A percentile compares a stretch with the other conserved stretches of the same genome.
Evolutionary conservation across 1,139 yeast genomes (phyloP).

Genomic region (Zygoascus hellenicus): DNA sequence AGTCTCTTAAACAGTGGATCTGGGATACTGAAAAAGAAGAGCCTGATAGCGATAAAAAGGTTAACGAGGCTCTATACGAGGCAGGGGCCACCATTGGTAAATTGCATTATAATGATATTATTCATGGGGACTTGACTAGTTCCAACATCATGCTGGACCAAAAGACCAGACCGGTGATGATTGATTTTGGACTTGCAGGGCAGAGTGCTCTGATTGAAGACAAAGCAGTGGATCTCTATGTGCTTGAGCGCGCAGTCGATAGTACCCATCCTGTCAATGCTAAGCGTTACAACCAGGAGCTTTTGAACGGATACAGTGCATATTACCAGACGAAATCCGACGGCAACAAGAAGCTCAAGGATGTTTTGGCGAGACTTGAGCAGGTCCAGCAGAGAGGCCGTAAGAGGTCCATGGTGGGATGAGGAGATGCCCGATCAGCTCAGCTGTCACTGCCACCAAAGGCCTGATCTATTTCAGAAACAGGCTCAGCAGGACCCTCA

Average conservation of each 20-base stretch:
- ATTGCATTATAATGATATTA: constrained; percentile 69
- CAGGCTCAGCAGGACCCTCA: not conserved
- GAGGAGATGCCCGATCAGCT: constrained; percentile 13
- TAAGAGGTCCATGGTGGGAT: constrained; percentile 91
- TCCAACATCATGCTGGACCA: constrained; percentile 64
- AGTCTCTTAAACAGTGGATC: constrained; percentile 33
- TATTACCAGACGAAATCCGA: constrained; percentile 26
- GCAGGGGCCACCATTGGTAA: constrained; percentile 70
- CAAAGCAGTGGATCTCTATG: constrained; percentile 93
- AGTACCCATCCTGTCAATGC: constrained; percentile 85
- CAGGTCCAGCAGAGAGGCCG: constrained; percentile 91
- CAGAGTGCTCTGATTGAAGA: constrained; percentile 77
- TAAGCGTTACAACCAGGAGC: constrained; percentile 57
- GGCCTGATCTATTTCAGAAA: constrained; percentile 18
- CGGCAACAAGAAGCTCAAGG: constrained; percentile 37
- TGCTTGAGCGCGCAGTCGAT: constrained; percentile 81
- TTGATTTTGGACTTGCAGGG: constrained; percentile 90
- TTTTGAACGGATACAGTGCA: constrained; percentile 62
- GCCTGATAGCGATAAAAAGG: constrained; percentile 17
- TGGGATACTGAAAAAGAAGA: constrained; percentile 32
- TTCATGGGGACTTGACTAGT: constrained; percentile 93
- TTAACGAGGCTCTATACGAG: constrained; percentile 24
- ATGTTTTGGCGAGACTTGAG: constrained; percentile 59
- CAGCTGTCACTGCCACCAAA: constrained; percentile 14
- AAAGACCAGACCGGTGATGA: constrained; percentile 48